Conservation (phyloP, 2,329 filamentous ascomycete species). For the Zelopaecilomyces penicillatus region DNA sequence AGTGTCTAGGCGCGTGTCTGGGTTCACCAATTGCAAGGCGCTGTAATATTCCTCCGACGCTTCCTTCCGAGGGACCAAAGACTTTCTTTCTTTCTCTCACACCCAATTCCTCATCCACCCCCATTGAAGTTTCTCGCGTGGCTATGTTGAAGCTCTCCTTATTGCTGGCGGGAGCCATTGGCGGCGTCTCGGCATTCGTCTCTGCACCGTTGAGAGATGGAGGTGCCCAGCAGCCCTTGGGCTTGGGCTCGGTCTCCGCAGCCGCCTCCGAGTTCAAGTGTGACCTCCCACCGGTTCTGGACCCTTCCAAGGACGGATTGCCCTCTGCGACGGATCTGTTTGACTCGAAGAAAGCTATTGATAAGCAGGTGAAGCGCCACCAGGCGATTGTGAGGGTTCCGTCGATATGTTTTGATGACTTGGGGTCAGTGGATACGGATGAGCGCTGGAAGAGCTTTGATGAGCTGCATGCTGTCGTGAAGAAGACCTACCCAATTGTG, state of each 20-base stretch:
- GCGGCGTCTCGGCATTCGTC: conserved; percentile 4
- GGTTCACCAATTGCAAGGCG: too few species aligned
- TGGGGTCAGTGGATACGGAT: conserved; percentile 45
- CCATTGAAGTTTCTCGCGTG: background rate
- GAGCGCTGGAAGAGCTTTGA: conserved; percentile 46
- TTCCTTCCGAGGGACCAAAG: too few species aligned
- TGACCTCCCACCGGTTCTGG: conserved; percentile 25
- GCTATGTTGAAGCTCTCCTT: conserved; percentile 3
- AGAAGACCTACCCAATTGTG: conserved; percentile 40
- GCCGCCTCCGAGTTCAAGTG: conserved; percentile 18
- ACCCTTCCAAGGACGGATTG: conserved; percentile 23
- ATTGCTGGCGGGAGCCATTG: conserved; percentile 5
- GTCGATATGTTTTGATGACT: conserved; percentile 48
- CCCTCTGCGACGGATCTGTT: conserved; percentile 25
- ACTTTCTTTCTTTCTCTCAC: too few species aligned
- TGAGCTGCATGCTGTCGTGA: conserved; percentile 39
- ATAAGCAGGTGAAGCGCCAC: conserved; percentile 38
- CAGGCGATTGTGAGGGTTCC: conserved; percentile 47
- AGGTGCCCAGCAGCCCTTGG: conserved; percentile 2
- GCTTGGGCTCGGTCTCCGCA: background rate
- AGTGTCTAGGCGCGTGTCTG: too few species aligned
- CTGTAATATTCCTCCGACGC: too few species aligned
- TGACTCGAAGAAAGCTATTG: conserved; percentile 22
- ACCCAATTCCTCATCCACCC: too few species aligned
- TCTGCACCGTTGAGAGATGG: background rate